Evolutionary conservation across 2,329 filamentous ascomycete genomes (phyloP).

Genomic region (Penicillium sp.): DNA sequence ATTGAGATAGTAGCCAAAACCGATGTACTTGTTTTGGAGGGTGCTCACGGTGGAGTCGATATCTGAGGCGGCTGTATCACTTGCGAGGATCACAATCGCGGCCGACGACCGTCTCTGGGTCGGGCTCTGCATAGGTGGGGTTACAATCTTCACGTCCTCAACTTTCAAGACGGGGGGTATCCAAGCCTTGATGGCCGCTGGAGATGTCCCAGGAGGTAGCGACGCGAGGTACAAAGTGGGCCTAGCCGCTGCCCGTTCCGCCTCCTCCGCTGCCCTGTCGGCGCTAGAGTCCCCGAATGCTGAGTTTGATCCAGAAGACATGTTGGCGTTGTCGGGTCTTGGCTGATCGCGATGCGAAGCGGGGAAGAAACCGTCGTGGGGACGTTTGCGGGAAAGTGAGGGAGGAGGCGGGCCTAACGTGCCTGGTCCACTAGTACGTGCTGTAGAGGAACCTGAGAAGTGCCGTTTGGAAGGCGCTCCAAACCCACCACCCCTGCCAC

Average conservation of each 20-base stretch:
- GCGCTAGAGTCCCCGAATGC: constrained; percentile 51
- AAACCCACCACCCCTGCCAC: constrained; percentile 36
- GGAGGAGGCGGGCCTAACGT: constrained; percentile 48
- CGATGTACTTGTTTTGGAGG: constrained; percentile 81
- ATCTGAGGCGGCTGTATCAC: constrained; percentile 78
- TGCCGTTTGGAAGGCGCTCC: constrained; percentile 60
- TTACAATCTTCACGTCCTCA: constrained; percentile 72
- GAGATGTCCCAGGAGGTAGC: constrained; percentile 55
- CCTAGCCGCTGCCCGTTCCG: constrained; percentile 52
- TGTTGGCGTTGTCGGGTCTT: constrained; percentile 40
- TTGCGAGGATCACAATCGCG: constrained; percentile 77
- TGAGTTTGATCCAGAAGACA: constrained; percentile 35
- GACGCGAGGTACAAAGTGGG: constrained; percentile 58
- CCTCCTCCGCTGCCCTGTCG: constrained; percentile 42
- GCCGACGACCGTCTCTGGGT: constrained; percentile 71
- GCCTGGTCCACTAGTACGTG: constrained; percentile 53
- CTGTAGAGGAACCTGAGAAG: constrained; percentile 49
- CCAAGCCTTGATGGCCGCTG: constrained; percentile 51
- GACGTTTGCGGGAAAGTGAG: constrained; percentile 46
- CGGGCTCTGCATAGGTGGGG: constrained; percentile 48
- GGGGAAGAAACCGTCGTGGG: constrained; percentile 44
- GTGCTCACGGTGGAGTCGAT: constrained; percentile 78
- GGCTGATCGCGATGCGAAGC: constrained; percentile 40
- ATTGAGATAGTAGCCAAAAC: constrained; percentile 78
- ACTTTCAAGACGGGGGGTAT: constrained; percentile 60